phyloP scores from a whole-genome alignment of 768 basidiomycete genomes.

The Floccularia luteovirens region DNA sequence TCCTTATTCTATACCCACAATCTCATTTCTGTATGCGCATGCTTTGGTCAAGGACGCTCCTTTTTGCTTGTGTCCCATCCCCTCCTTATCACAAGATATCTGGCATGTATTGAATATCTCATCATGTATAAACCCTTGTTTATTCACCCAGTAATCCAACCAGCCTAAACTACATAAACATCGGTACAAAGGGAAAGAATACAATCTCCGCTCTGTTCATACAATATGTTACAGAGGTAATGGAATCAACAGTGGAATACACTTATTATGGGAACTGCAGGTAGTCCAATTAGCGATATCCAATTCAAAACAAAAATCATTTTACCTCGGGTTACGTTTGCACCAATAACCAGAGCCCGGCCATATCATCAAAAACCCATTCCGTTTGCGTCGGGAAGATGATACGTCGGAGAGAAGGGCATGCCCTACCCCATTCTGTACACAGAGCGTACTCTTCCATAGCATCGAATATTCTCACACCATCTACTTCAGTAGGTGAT shows the following conservation, averaged over 20 bases:
- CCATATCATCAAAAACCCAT: slow-evolving; percentile 34
- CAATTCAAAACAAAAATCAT: neutral
- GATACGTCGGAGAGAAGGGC: slow-evolving; percentile 43
- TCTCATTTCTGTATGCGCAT: slow-evolving; percentile 9
- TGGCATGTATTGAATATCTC: slow-evolving; percentile 10
- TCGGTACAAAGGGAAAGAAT: neutral
- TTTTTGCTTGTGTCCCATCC: slow-evolving; percentile 7
- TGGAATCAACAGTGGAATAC: too few relatives aligned
- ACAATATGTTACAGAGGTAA: too few relatives aligned
- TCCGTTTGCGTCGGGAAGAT: slow-evolving; percentile 50
- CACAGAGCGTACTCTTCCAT: slow-evolving; percentile 47
- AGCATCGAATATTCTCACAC: slow-evolving; percentile 30
- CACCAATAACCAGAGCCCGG: slow-evolving; percentile 20
- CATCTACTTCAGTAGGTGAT: slow-evolving; percentile 48
- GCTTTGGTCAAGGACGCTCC: slow-evolving; percentile 17
- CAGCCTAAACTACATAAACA: neutral
- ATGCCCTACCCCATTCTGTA: slow-evolving; percentile 44
- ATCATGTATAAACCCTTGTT: slow-evolving; percentile 10
- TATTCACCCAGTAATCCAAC: neutral
- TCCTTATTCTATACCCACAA: slow-evolving; percentile 1
- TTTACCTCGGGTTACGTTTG: neutral
- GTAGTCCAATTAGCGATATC: too few relatives aligned
- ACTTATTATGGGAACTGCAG: too few relatives aligned
- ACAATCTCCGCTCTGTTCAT: too few relatives aligned
- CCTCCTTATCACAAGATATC: slow-evolving; percentile 7